Conservation (phyloP, 495 filamentous ascomycete genomes). For the Penicillium malachiteum region DNA sequence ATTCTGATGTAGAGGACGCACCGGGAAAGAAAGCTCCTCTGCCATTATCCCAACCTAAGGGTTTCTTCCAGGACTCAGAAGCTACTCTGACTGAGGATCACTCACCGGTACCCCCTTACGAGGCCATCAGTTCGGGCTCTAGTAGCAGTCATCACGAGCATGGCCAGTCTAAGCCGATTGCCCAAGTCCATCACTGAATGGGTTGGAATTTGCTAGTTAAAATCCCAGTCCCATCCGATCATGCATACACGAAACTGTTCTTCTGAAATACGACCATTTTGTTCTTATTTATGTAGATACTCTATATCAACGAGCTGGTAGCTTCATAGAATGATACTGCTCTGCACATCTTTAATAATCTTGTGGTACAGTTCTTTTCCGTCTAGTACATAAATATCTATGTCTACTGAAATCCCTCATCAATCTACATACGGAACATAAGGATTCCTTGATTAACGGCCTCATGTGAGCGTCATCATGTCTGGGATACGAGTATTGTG, state of each 20-base stretch:
- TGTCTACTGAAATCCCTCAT: background rate
- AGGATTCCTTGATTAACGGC: background rate
- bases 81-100: conserved; percentile 23
- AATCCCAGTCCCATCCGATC: background rate
- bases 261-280: background rate
- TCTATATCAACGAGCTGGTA: no score
- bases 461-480: background rate
- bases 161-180: conserved; percentile 8
- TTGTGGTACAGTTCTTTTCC: no score
- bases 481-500: background rate
- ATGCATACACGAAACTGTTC: conserved; percentile 12
- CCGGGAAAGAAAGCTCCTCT: conserved; percentile 15
- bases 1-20: conserved; percentile 30
- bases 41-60: conserved; percentile 19
- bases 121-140: conserved; percentile 16
- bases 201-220: background rate
- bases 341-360: no score
- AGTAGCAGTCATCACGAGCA: conserved; percentile 21
- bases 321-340: no score
- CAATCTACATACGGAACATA: background rate
- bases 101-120: conserved; percentile 27
- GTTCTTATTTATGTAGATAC: no score
- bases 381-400: no score
- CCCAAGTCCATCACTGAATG: conserved; percentile 9
- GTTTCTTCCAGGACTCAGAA: conserved; percentile 22